Base-by-base conservation (phyloP, 768 basidiomycete genomes). In the Naganishia vaughanmartiniae region DNA sequence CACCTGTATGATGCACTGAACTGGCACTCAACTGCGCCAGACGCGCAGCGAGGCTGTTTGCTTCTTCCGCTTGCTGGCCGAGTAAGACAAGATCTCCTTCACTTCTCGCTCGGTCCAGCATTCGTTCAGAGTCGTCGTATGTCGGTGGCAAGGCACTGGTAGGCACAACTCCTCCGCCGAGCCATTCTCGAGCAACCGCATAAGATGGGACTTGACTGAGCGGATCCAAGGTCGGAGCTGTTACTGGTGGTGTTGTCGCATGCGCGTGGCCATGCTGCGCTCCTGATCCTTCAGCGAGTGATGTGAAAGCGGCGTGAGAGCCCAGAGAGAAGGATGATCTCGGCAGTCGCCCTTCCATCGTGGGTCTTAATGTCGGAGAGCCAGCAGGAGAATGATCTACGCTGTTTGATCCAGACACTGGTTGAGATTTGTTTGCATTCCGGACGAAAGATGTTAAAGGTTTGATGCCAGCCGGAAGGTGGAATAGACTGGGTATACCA, bases 121-220 rank as follows among this genome's bases (percentile, higher is more conserved):
- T 54, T 42, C 73, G 46, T 71, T 83, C 82, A 14, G 86, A 86
- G 77, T 92, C 92, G 74, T 91, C 92, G 74, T 98, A 98, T 46
- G 88, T 90, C 56, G 94, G 94, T 74, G 95, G 77, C 7, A 90
- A 92, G 31, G 83, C 84, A 83, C 89, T 84, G 75, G 89, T 89
- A 19, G 95, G 93, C 12, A 90, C 88, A n/a, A 94, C 89, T 6
- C 93, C 93, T 4, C 86, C 87, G 9, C 93, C 93, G 31, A 94
- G 85, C 81, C 94, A 95, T 7, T 93, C 93, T 72, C 89, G 87
- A 2, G 94, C 92, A 55, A 91, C 85, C 24, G 85, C 85, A 80
- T 98, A 98, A 74, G 90, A 87, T 0, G 95, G 95, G 21, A 96
- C 84, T 66, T 90, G 83, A 85, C 87, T 73, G 86, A 90, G 75